Evolutionary conservation across 495 filamentous ascomycete genomes (phyloP).

Genomic region (Penicillium mononematosum): DNA sequence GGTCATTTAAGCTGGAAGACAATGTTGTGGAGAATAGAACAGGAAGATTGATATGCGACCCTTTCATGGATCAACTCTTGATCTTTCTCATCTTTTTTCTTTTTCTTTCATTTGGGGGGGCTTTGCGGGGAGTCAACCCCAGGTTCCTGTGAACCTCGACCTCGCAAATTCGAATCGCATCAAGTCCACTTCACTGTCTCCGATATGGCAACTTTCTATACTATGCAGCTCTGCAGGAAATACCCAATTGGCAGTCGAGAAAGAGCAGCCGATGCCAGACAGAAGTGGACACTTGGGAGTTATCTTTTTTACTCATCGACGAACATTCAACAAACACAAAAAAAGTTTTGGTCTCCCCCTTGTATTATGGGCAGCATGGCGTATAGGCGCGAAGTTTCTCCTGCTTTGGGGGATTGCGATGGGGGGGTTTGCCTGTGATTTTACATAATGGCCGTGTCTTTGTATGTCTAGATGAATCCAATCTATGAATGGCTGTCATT

Average conservation of each 20-base stretch:
- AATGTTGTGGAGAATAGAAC: neutral
- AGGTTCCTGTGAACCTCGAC: neutral
- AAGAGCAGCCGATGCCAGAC: neutral
- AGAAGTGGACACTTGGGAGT: conserved; percentile 17
- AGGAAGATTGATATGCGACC: neutral
- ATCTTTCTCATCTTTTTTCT: neutral
- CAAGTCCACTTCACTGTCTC: conserved; percentile 16
- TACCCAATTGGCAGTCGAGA: neutral
- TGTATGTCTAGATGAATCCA: conserved; percentile 28
- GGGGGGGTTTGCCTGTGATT: conserved; percentile 22
- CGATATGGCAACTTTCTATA: neutral
- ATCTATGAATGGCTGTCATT: conserved; percentile 19
- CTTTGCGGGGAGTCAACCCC: neutral
- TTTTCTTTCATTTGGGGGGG: neutral
- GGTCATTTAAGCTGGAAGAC: conserved; percentile 49
- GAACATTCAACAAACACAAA: conserved; percentile 23
- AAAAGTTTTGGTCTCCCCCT: conserved; percentile 32
- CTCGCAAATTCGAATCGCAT: conserved; percentile 9
- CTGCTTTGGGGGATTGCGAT: conserved; percentile 29
- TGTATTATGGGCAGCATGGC: conserved; percentile 50
- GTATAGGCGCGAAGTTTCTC: conserved; percentile 41
- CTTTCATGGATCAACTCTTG: neutral
- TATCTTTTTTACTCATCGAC: conserved; percentile 16
- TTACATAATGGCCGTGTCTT: conserved; percentile 27
- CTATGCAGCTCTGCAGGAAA: neutral